Percentiles rank a stretch among this genome's conserved stretches.
These are phyloP conservation scores for Leucaena leucocephala DNA, from an alignment of 306 rosid species.

Conservation along the genomic window DNA sequence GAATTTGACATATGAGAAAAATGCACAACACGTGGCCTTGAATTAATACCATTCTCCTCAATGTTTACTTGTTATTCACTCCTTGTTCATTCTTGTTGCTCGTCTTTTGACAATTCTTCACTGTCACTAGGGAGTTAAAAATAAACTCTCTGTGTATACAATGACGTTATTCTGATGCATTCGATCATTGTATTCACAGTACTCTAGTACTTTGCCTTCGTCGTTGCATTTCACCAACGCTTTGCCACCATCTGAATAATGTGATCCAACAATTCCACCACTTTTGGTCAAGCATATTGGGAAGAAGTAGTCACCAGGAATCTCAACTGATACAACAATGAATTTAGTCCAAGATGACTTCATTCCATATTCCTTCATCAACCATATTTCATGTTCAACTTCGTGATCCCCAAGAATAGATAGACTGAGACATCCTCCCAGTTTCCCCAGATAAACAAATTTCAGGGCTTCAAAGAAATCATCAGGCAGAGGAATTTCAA, in stretches of 20 bases:
- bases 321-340: neutral
- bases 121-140: conserved; percentile 18
- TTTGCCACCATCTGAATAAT: neutral
- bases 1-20: too few species aligned
- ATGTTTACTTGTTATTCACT: too few species aligned
- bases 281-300: conserved; percentile 5
- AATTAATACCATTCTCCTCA: too few species aligned
- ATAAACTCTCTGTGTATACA: conserved; percentile 20
- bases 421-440: conserved; percentile 13
- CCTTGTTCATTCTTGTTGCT: neutral
- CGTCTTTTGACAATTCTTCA: neutral
- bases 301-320: neutral
- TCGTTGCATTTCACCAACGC: neutral
- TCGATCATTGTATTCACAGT: neutral
- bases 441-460: neutral
- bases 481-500: neutral
- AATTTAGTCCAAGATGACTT: conserved; percentile 36
- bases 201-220: conserved; percentile 15
- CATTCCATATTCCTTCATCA: conserved; percentile 34
- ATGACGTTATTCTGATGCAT: neutral
- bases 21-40: too few species aligned
- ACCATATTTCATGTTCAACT: conserved; percentile 32
- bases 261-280: conserved; percentile 29
- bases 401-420: neutral
- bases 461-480: neutral